Evolutionary conservation across 148 eudicot species (phyloP).

Genomic region (Dysphania ambrosioides): DNA sequence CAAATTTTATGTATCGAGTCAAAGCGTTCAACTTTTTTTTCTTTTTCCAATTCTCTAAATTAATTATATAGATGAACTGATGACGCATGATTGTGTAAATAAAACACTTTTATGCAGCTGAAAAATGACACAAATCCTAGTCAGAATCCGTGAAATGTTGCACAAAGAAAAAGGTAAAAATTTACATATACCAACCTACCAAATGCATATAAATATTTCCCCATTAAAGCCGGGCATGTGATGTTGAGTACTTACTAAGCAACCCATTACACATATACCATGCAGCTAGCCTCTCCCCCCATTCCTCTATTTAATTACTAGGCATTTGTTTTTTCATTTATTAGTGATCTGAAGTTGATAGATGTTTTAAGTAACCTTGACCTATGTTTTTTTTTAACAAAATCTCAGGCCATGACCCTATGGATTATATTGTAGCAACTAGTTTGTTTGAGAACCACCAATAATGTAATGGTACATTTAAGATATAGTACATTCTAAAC

Average conservation of each 20-base stretch:
- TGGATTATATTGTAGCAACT: not conserved
- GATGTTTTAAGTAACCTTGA: not conserved
- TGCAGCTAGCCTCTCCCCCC: not conserved
- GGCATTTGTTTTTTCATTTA: not conserved
- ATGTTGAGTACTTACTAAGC: conserved; percentile 28
- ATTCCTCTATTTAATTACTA: not conserved
- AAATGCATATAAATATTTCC: conserved; percentile 21
- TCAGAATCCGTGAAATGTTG: not conserved
- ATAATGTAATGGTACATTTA: not conserved
- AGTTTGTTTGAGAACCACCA: not conserved
- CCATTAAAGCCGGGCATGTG: conserved; percentile 31
- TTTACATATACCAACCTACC: not conserved
- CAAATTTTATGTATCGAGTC: not conserved
- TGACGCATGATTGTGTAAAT: conserved; percentile 1
- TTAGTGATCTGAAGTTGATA: not conserved
- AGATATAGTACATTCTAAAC: not conserved
- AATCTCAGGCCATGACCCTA: no score
- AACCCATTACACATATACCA: conserved; percentile 16
- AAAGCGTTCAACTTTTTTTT: not conserved
- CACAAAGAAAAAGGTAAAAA: not conserved
- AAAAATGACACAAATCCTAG: not conserved
- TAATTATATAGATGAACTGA: no score
- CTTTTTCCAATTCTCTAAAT: not conserved
- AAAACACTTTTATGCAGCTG: not conserved
- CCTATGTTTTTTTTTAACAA: not conserved